phyloP scores from a whole-genome alignment of 257 asterid species.

The Nicotiana obtusifolia region DNA sequence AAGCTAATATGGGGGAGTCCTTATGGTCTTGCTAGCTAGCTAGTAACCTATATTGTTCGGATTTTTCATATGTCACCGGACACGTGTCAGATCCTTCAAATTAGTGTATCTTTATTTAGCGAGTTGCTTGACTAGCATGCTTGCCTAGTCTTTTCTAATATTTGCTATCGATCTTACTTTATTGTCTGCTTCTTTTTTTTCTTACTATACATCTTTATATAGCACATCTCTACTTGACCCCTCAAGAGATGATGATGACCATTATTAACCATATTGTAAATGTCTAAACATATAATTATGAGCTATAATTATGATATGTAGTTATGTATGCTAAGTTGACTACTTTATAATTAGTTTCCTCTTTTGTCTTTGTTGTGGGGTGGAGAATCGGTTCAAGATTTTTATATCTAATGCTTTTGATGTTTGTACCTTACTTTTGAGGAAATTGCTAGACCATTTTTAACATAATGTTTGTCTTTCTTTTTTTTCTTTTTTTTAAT shows the following conservation, averaged over 20 bases:
- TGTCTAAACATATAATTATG: slow-evolving; percentile 29
- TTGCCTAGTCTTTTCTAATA: slow-evolving; percentile 11
- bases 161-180: slow-evolving; percentile 23
- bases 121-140: slow-evolving; percentile 9
- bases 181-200: slow-evolving; percentile 22
- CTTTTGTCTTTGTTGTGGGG: background rate
- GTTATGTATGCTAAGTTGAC: slow-evolving; percentile 25
- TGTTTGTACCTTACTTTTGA: background rate
- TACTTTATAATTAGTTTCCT: background rate
- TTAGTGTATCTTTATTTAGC: background rate
- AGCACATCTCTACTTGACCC: slow-evolving; percentile 34
- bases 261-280: slow-evolving; percentile 47
- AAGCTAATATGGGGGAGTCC: slow-evolving; percentile 46
- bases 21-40: slow-evolving; percentile 49
- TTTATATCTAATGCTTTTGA: background rate
- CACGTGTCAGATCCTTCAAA: no score
- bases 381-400: background rate
- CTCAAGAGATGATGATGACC: slow-evolving; percentile 29
- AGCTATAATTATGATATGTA: slow-evolving; percentile 26
- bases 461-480: background rate
- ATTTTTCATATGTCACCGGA: no score
- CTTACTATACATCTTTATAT: background rate
- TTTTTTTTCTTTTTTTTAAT: no score
- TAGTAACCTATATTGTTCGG: no score
- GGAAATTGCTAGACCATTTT: background rate